A percentile compares a stretch with the other conserved stretches of the same genome.
phyloP scores from a whole-genome alignment of 2,329 filamentous ascomycete species.

The Alternaria atra region DNA sequence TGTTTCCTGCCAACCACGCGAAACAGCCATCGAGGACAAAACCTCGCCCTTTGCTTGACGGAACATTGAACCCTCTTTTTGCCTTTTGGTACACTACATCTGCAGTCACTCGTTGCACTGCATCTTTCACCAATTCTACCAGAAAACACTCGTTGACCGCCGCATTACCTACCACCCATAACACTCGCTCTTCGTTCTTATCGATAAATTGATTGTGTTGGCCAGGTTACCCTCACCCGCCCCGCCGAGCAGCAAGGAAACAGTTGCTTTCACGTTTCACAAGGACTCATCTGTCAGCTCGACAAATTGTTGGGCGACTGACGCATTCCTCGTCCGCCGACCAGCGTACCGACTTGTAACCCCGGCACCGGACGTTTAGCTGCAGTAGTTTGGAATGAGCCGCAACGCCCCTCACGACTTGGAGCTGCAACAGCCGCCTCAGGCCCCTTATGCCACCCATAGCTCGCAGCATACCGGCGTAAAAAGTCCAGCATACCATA shows the following conservation, averaged over 20 bases:
- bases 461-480: slow-evolving; percentile 38
- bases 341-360: slow-evolving; percentile 12
- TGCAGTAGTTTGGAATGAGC: slow-evolving; percentile 34
- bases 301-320: slow-evolving; percentile 27
- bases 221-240: slow-evolving; percentile 22
- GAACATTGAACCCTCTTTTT: slow-evolving; percentile 10
- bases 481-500: slow-evolving; percentile 25
- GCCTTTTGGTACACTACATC: slow-evolving; percentile 10
- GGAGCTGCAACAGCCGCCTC: slow-evolving; percentile 29
- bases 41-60: slow-evolving; percentile 26
- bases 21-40: slow-evolving; percentile 17
- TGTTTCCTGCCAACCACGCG: slow-evolving; percentile 16
- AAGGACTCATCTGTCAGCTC: slow-evolving; percentile 29
- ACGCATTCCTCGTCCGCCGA: slow-evolving; percentile 33
- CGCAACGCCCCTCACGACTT: slow-evolving; percentile 27
- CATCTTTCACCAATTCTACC: slow-evolving; percentile 17
- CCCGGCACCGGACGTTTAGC: slow-evolving; percentile 13
- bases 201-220: slow-evolving; percentile 24
- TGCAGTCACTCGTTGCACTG: slow-evolving; percentile 25
- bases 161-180: slow-evolving; percentile 17
- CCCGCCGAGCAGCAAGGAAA: slow-evolving; percentile 15
- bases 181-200: slow-evolving; percentile 21
- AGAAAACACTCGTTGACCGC: slow-evolving; percentile 22
- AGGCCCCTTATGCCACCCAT: slow-evolving; percentile 43
- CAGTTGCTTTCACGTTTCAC: slow-evolving; percentile 40